Evolutionary conservation across 75 land plant genomes (phyloP).

Genomic region (Adiantum capillusveneris): DNA sequence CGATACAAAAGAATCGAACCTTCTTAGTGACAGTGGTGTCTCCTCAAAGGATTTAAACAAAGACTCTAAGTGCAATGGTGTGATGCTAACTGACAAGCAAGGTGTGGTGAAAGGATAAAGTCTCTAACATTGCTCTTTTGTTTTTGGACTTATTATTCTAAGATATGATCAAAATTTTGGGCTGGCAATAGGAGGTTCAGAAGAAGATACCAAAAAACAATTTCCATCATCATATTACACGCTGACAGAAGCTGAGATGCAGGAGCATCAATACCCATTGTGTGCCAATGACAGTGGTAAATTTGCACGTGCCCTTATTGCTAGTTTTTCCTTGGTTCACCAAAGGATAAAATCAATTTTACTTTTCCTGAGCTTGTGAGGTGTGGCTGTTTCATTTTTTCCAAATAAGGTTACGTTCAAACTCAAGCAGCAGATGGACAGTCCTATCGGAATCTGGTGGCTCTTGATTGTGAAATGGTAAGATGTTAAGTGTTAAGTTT

Average conservation of each 20-base stretch:
- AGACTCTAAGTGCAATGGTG: too few species aligned
- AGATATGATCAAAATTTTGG: too few species aligned
- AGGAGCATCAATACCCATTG: conserved; percentile 70
- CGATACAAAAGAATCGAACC: too few species aligned
- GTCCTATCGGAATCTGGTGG: conserved; percentile 40
- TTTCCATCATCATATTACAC: conserved; percentile 76
- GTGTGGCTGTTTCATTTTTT: too few species aligned
- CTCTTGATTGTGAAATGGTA: conserved; percentile 93
- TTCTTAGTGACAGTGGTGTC: too few species aligned
- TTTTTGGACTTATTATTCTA: background rate
- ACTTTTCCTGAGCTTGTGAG: background rate
- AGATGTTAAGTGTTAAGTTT: background rate
- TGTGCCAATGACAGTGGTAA: conserved; percentile 6
- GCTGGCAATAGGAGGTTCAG: background rate
- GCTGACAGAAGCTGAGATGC: conserved; percentile 54
- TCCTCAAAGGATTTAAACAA: too few species aligned
- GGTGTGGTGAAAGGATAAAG: too few species aligned
- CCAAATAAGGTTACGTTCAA: conserved; percentile 46
- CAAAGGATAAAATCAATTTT: too few species aligned
- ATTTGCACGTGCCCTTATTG: background rate
- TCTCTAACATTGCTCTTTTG: background rate
- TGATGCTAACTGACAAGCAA: too few species aligned
- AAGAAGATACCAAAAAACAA: conserved; percentile 10
- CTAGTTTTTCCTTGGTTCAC: conserved; percentile 3
- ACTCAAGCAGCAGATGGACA: conserved; percentile 53